These are phyloP conservation scores for Plasmodium falciparum DNA, from an alignment of 169 alveolate species.

Conservation along the genomic window DNA sequence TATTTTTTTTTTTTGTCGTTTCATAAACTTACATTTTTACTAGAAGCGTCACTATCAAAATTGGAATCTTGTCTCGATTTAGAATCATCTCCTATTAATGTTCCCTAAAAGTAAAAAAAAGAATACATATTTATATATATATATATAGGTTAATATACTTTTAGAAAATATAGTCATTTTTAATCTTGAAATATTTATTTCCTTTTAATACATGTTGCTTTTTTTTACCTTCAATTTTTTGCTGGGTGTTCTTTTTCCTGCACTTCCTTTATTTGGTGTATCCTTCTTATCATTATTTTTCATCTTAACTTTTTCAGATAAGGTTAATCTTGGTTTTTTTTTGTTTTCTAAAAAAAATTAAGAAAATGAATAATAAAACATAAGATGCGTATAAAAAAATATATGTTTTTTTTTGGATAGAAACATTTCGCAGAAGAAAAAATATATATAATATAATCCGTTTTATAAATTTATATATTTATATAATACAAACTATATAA, in stretches of 20 bases:
- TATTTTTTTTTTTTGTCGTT: neutral
- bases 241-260: conserved; percentile 19
- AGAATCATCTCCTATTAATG: conserved; percentile 31
- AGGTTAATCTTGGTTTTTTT: conserved; percentile 57
- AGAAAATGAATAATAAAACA: neutral
- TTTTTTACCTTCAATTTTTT: conserved; percentile 22
- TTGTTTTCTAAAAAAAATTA: conserved; percentile 36
- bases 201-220: neutral
- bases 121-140: neutral
- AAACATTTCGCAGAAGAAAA: neutral
- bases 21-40: conserved; percentile 37
- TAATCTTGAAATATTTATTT: neutral
- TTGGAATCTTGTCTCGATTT: conserved; percentile 21
- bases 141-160: neutral
- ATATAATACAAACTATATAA: no score
- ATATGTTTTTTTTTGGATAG: neutral
- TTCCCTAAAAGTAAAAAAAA: conserved; percentile 18
- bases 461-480: no score
- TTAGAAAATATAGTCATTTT: neutral
- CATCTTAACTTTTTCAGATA: conserved; percentile 64
- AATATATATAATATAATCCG: neutral
- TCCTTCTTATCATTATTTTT: conserved; percentile 20
- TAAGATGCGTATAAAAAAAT: neutral
- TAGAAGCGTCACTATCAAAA: conserved; percentile 32
- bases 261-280: conserved; percentile 7